Conservation (phyloP, 1,139 yeast genomes). For the Diutina siamensis region DNA sequence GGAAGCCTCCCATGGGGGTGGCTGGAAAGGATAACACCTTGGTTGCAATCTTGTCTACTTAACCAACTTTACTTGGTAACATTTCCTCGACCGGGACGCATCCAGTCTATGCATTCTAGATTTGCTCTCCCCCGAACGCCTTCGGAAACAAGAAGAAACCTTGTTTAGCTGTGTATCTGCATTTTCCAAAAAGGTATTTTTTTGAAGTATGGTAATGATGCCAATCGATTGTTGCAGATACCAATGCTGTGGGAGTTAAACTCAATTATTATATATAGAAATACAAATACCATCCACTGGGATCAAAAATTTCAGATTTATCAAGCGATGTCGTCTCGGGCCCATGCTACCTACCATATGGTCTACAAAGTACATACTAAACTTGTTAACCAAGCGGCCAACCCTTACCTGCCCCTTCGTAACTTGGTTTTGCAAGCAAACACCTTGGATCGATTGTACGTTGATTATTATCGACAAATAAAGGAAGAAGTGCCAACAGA, state of each 20-base stretch:
- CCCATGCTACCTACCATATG: constrained; percentile 28
- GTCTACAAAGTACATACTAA: constrained; percentile 62
- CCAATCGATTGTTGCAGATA: not conserved
- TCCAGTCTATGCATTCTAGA: constrained; percentile 1
- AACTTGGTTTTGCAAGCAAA: constrained; percentile 66
- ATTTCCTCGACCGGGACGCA: no score
- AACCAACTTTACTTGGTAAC: no score
- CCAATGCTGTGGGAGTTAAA: not conserved
- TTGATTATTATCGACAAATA: not conserved
- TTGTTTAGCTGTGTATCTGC: not conserved
- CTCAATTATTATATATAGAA: not conserved
- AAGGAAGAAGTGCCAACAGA: not conserved
- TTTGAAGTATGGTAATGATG: not conserved
- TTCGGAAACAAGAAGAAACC: not conserved
- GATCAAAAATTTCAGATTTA: not conserved
- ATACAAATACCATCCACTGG: not conserved
- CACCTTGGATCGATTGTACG: constrained; percentile 44
- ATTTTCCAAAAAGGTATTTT: not conserved
- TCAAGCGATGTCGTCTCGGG: not conserved
- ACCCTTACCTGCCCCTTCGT: constrained; percentile 49
- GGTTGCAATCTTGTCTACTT: no score
- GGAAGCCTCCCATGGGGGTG: no score
- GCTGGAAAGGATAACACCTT: no score
- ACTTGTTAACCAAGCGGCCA: constrained; percentile 54
- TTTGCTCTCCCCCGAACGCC: not conserved